These are phyloP conservation scores for Mycosarcoma mackinlayi DNA, from an alignment of 1,284 basidiomycete genomes.

Conservation along the genomic window DNA sequence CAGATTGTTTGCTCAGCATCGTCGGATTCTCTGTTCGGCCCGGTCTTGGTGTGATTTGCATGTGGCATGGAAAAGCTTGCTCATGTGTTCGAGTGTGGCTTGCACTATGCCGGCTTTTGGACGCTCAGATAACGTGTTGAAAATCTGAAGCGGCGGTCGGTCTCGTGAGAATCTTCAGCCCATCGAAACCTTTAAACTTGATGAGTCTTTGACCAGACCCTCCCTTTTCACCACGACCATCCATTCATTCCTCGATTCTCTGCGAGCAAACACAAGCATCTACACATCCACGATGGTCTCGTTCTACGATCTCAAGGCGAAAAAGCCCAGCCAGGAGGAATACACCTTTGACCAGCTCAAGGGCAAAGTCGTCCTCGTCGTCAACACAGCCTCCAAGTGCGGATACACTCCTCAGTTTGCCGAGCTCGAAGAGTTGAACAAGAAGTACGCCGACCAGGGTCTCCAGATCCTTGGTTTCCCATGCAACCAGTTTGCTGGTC, in stretches of 20 bases:
- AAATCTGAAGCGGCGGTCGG: not conserved
- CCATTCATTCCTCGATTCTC: not conserved
- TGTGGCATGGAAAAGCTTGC: no score
- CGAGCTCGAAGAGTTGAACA: constrained; percentile 83
- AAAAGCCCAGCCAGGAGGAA: constrained; percentile 52
- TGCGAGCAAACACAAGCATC: not conserved
- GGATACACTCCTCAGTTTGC: constrained; percentile 83
- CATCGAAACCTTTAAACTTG: no score
- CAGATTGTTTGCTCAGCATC: no score
- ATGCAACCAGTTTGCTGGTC: constrained; percentile 80
- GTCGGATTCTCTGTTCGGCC: no score
- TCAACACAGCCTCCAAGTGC: constrained; percentile 73
- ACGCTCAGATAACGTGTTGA: not conserved
- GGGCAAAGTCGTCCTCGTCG: constrained; percentile 72
- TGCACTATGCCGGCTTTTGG: not conserved
- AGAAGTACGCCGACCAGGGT: constrained; percentile 82
- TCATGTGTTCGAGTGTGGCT: no score
- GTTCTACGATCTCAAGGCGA: constrained; percentile 66
- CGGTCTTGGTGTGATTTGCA: no score
- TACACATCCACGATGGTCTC: constrained; percentile 52
- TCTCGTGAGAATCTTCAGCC: not conserved
- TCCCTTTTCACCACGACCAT: not conserved
- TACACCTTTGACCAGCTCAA: constrained; percentile 68
- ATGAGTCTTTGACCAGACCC: no score
- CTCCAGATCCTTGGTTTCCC: constrained; percentile 88